Evolutionary conservation across 768 basidiomycete genomes (phyloP), one percentile per base, ranked within the genome.

Genomic region (Pleurotus salmoneostramineus): DNA sequence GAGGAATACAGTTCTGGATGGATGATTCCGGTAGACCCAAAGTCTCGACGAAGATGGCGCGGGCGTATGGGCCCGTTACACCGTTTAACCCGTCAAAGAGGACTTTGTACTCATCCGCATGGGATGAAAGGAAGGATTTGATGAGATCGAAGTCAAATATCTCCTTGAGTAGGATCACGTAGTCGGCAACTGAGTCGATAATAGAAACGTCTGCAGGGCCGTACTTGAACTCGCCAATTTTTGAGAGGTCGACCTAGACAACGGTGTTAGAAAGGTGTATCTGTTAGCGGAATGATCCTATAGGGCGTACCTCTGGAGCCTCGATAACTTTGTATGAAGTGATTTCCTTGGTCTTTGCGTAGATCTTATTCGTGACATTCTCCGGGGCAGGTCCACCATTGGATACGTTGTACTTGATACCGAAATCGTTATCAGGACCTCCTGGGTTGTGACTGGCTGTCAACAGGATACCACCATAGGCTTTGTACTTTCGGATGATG

Each of bases 351-450:
- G 93, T 94, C 73, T 84, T 87, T 68, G 92, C 93, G 70, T 82
- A 96, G 62, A 99, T 98, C 75, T 87, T 88, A 76, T 99, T 81
- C n/a, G 97, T 99, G 58, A 99, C 88, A 67, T 79, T 85, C 75
- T 99, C 97, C 0, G 97, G 95, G 17, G 97, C 97, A 15, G 97
- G 96, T 3, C 97, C 97, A 60, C 97, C 97, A 65, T 99, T 99
- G 40, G 89, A 88, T 49, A 94, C 90, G 73, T 99, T 99, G 80
- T 97, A 99, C 75, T 99, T 98, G 84, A 99, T 98, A 49, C 97
- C 97, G 71, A 98, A 99, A 73, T 99, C 97, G 66, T 91, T 89
- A 68, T 93, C 83, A n/a, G 97, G 97, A 21, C 97, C 97, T 56
- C 97, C 97, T 14, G 97, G 95, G 73, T 99, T 99, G 80, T 99